phyloP scores from a whole-genome alignment of 2,329 filamentous ascomycete species.

The Colletotrichum cuscutae region DNA sequence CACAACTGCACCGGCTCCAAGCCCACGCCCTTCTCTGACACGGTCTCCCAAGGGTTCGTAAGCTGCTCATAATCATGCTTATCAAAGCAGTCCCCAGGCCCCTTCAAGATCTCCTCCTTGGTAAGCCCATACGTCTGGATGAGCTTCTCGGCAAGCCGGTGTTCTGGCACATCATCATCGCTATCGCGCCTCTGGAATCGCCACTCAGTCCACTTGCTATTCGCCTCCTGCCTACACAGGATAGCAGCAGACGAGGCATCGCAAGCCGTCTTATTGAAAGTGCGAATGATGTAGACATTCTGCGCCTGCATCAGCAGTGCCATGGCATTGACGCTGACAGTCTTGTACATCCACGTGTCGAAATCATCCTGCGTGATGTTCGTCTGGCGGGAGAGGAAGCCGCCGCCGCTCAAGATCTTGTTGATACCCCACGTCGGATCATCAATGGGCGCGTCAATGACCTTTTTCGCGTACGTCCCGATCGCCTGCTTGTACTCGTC shows the following conservation, averaged over 20 bases:
- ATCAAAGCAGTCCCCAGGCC: conserved; percentile 1
- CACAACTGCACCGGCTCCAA: neutral
- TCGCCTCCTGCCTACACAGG: neutral
- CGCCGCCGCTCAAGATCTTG: neutral
- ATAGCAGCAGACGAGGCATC: neutral
- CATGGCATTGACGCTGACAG: conserved; percentile 9
- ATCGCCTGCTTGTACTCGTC: neutral
- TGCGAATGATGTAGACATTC: conserved; percentile 6
- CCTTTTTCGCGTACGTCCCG: neutral
- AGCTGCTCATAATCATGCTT: conserved; percentile 5
- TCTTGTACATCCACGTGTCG: conserved; percentile 16
- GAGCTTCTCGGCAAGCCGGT: neutral
- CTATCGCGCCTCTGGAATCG: neutral
- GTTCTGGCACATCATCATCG: neutral
- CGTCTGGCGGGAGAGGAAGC: neutral
- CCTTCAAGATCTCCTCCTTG: conserved; percentile 2
- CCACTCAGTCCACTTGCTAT: neutral
- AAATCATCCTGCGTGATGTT: conserved; percentile 19
- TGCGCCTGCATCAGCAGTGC: conserved; percentile 1
- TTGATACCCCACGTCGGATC: conserved; percentile 23
- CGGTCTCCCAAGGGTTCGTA: conserved; percentile 1
- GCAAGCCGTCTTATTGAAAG: neutral
- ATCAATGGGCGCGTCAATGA: conserved; percentile 9
- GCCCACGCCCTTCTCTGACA: neutral
- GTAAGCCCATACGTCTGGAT: neutral